phyloP scores from a whole-genome alignment of 108 stramenopile genomes.

The Nitzschia sp. region DNA sequence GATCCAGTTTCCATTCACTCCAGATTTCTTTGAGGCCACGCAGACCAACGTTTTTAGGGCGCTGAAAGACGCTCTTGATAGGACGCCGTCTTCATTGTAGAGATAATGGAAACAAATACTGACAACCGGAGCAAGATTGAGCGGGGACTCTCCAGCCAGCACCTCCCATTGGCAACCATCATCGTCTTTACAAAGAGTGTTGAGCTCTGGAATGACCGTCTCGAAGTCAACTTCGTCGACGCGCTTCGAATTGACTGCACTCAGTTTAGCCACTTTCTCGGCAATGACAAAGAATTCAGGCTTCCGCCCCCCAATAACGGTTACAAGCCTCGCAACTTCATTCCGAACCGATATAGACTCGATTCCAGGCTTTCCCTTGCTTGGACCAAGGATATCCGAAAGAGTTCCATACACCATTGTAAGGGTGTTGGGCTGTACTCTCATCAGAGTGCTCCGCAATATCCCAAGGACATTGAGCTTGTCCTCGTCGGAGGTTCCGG shows the following conservation, averaged over 20 bases:
- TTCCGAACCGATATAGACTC: slow-evolving; percentile 43
- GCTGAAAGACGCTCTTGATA: slow-evolving; percentile 67
- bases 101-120: slow-evolving; percentile 73
- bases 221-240: slow-evolving; percentile 85
- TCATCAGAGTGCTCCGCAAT: slow-evolving; percentile 48
- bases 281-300: slow-evolving; percentile 28
- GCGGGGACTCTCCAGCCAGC: slow-evolving; percentile 33
- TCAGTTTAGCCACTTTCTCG: slow-evolving; percentile 43
- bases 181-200: slow-evolving; percentile 39
- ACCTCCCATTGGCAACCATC: slow-evolving; percentile 40
- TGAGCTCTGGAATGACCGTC: slow-evolving; percentile 67
- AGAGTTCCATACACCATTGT: slow-evolving; percentile 39
- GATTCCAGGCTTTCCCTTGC: slow-evolving; percentile 58
- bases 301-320: slow-evolving; percentile 3
- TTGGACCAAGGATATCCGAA: slow-evolving; percentile 65
- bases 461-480: slow-evolving; percentile 71
- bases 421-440: slow-evolving; percentile 40
- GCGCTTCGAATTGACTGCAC: slow-evolving; percentile 53
- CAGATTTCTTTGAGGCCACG: slow-evolving; percentile 32
- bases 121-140: slow-evolving; percentile 58
- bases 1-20: slow-evolving; percentile 40
- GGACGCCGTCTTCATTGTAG: slow-evolving; percentile 72
- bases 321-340: slow-evolving; percentile 31
- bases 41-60: slow-evolving; percentile 65
- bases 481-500: slow-evolving; percentile 44